Percentiles rank a stretch among this genome's conserved stretches.
These are phyloP conservation scores for Cryoendolithus antarcticus DNA, from an alignment of 2,329 filamentous ascomycete genomes.

Conservation along the genomic window DNA sequence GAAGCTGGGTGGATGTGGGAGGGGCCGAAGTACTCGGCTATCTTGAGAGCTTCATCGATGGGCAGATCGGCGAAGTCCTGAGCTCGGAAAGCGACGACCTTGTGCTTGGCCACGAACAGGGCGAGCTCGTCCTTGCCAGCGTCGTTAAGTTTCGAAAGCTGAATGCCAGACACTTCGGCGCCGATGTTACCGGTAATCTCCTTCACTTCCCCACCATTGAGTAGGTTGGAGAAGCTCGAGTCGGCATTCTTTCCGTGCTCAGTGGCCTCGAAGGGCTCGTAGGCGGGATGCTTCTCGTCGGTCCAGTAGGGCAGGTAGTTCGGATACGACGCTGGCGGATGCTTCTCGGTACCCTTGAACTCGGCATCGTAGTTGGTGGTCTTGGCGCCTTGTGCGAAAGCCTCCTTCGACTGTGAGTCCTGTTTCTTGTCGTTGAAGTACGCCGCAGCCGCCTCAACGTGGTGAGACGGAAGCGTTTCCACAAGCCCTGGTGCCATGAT, in stretches of 20 bases:
- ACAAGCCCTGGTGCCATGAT: slow-evolving; percentile 33
- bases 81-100: slow-evolving; percentile 67
- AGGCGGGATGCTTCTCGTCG: slow-evolving; percentile 43
- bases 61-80: slow-evolving; percentile 56
- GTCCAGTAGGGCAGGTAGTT: slow-evolving; percentile 41
- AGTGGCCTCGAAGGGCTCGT: slow-evolving; percentile 57
- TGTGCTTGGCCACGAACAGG: slow-evolving; percentile 61
- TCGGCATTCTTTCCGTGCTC: slow-evolving; percentile 70
- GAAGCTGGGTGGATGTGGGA: slow-evolving; percentile 74
- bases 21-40: slow-evolving; percentile 64
- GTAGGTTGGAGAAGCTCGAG: slow-evolving; percentile 53
- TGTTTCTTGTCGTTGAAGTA: slow-evolving; percentile 16
- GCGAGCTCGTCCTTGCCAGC: slow-evolving; percentile 68
- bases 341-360: slow-evolving; percentile 39
- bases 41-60: slow-evolving; percentile 56
- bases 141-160: slow-evolving; percentile 54
- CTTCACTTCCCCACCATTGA: slow-evolving; percentile 39
- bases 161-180: slow-evolving; percentile 57
- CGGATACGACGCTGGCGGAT: slow-evolving; percentile 50
- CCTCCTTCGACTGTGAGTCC: slow-evolving; percentile 27
- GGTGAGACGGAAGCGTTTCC: slow-evolving; percentile 19
- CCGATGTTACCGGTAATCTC: slow-evolving; percentile 64
- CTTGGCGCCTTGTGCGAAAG: slow-evolving; percentile 30
- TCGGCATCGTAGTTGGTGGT: slow-evolving; percentile 39
- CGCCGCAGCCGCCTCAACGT: slow-evolving; percentile 13